phyloP scores from a whole-genome alignment of 192 early-diverging fungal genomes.

The Coemansia sp. region DNA sequence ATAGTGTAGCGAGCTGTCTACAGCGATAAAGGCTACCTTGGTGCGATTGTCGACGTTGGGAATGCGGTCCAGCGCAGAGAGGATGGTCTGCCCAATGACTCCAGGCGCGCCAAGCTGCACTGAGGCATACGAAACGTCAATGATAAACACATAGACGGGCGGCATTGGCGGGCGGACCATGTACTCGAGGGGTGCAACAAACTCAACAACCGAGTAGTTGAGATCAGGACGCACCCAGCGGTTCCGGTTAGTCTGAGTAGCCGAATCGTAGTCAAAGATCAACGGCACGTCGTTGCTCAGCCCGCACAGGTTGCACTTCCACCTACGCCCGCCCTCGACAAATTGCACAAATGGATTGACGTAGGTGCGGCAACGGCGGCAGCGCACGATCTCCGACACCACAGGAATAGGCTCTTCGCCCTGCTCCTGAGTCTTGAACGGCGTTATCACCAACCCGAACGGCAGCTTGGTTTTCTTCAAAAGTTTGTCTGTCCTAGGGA shows the following conservation, averaged over 20 bases:
- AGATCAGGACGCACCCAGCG: constrained; percentile 88
- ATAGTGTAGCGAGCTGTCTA: constrained; percentile 87
- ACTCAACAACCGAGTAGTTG: constrained; percentile 89
- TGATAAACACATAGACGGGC: constrained; percentile 88
- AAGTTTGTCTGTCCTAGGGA: constrained; percentile 81
- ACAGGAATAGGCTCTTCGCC: constrained; percentile 78
- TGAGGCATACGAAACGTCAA: constrained; percentile 92
- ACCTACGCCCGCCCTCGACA: constrained; percentile 92
- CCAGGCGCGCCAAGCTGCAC: constrained; percentile 85
- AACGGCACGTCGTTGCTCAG: constrained; percentile 86
- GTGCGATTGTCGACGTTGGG: constrained; percentile 89
- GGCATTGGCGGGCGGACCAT: constrained; percentile 99
- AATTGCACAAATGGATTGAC: constrained; percentile 97
- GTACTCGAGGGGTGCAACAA: constrained; percentile 95
- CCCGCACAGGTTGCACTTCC: constrained; percentile 96
- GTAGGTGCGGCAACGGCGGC: constrained; percentile 92
- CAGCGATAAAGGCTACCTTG: constrained; percentile 87
- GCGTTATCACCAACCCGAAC: constrained; percentile 88
- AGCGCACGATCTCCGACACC: constrained; percentile 92
- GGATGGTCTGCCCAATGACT: constrained; percentile 76
- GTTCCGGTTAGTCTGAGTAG: constrained; percentile 76
- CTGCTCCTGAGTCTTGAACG: constrained; percentile 57
- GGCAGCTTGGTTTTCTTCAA: constrained; percentile 88
- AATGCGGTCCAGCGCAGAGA: constrained; percentile 79
- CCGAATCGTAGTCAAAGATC: constrained; percentile 76